These are phyloP conservation scores for Taphrina wiesneri DNA, from an alignment of 1,139 yeast species.

Conservation along the genomic window DNA sequence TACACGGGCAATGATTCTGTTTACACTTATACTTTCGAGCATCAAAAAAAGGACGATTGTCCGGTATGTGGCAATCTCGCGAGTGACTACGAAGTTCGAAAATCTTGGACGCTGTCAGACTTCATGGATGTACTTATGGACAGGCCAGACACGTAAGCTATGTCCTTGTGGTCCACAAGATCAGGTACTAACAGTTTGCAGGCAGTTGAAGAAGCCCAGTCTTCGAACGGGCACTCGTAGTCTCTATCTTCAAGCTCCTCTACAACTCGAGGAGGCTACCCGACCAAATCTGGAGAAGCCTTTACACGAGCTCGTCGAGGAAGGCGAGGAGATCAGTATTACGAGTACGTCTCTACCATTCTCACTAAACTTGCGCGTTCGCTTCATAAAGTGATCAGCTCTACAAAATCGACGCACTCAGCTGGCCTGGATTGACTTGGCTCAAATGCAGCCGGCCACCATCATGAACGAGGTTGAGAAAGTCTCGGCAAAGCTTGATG, in stretches of 20 bases:
- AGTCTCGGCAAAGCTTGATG: no score
- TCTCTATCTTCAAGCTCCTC: constrained; percentile 58
- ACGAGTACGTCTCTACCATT: constrained; percentile 62
- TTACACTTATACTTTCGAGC: constrained; percentile 69
- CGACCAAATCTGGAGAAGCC: constrained; percentile 51
- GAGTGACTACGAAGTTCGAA: constrained; percentile 43
- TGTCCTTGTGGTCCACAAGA: background rate
- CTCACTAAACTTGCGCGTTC: constrained; percentile 24
- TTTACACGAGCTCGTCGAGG: constrained; percentile 49
- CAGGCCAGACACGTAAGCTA: constrained; percentile 43
- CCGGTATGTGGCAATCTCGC: constrained; percentile 68
- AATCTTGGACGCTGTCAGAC: constrained; percentile 53
- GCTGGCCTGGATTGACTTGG: no score
- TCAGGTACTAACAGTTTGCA: constrained; percentile 42
- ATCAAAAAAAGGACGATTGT: constrained; percentile 62
- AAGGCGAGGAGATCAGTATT: constrained; percentile 56
- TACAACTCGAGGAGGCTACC: constrained; percentile 54
- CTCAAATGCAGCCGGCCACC: no score
- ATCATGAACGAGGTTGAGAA: no score
- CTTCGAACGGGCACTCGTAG: constrained; percentile 51
- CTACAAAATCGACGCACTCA: no score
- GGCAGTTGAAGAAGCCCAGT: constrained; percentile 56
- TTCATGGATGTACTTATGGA: constrained; percentile 51
- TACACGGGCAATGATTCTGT: constrained; percentile 78
- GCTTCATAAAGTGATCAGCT: background rate